A percentile compares a stretch with the other conserved stretches of the same genome.
phyloP scores from a whole-genome alignment of 768 basidiomycete genomes.

The Auricularia auricula-judae region DNA sequence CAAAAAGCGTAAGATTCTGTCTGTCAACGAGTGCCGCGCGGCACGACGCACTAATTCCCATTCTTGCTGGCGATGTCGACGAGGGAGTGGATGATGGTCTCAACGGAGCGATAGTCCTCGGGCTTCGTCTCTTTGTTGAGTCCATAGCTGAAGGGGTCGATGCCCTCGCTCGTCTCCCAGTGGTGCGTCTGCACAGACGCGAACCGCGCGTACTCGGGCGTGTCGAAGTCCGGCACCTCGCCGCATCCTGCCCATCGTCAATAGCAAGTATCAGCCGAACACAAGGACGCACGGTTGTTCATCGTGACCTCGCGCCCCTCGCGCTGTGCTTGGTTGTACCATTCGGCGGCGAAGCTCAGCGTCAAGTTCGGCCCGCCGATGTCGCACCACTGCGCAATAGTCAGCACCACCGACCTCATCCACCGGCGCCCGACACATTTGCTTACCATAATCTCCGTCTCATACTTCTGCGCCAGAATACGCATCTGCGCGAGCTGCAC shows the following conservation, averaged over 20 bases:
- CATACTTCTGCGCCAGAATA: slow-evolving; percentile 35
- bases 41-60: slow-evolving; percentile 42
- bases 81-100: slow-evolving; percentile 37
- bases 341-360: slow-evolving; percentile 32
- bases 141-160: slow-evolving; percentile 40
- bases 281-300: slow-evolving; percentile 26
- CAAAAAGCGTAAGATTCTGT: neutral
- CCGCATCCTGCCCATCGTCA: slow-evolving; percentile 29
- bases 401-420: slow-evolving; percentile 2
- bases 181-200: slow-evolving; percentile 32
- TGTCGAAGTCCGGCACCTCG: slow-evolving; percentile 40
- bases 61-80: slow-evolving; percentile 53
- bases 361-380: slow-evolving; percentile 29
- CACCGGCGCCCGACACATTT: too few species aligned
- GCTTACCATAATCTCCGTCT: slow-evolving; percentile 43
- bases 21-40: neutral
- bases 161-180: slow-evolving; percentile 52
- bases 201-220: slow-evolving; percentile 43
- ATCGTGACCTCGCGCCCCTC: slow-evolving; percentile 35
- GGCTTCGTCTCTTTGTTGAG: slow-evolving; percentile 16
- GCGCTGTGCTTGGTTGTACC: slow-evolving; percentile 30
- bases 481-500: slow-evolving; percentile 42
- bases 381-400: slow-evolving; percentile 38
- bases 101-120: slow-evolving; percentile 37
- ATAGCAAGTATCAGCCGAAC: neutral